Evolutionary conservation across 345 rosid genomes (phyloP).

Genomic region (Chamaenerion angustifolium): DNA sequence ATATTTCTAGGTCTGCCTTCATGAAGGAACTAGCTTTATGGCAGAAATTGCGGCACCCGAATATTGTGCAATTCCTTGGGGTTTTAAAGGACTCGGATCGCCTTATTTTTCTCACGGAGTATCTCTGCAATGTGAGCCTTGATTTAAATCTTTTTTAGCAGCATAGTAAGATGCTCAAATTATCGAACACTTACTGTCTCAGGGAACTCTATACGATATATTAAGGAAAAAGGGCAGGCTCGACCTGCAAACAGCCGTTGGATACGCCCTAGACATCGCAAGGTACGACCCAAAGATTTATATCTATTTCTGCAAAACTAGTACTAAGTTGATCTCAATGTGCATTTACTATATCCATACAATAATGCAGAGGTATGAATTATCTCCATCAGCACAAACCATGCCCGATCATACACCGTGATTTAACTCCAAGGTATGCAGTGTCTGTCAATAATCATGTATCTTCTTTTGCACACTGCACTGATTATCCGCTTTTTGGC

Average conservation of each 20-base stretch:
- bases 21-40: conserved; percentile 47
- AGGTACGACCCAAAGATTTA: conserved; percentile 18
- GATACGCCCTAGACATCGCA: conserved; percentile 54
- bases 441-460: not conserved
- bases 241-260: conserved; percentile 33
- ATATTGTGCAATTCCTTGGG: conserved; percentile 63
- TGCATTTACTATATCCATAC: not conserved
- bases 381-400: conserved; percentile 60
- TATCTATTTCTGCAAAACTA: not conserved
- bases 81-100: conserved; percentile 43
- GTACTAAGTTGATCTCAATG: not conserved
- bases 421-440: conserved; percentile 47
- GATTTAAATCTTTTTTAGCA: not conserved
- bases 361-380: conserved; percentile 48
- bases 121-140: conserved; percentile 43
- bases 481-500: not conserved
- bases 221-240: conserved; percentile 39
- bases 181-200: conserved; percentile 4
- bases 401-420: conserved; percentile 44
- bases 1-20: conserved; percentile 23
- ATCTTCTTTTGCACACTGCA: not conserved
- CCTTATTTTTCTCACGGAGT: conserved; percentile 48
- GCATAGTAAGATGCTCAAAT: no score
- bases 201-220: conserved; percentile 55
- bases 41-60: conserved; percentile 58